Evolutionary conservation across 1,139 yeast genomes (phyloP).

Genomic region (Pichia sorboxylosa): DNA sequence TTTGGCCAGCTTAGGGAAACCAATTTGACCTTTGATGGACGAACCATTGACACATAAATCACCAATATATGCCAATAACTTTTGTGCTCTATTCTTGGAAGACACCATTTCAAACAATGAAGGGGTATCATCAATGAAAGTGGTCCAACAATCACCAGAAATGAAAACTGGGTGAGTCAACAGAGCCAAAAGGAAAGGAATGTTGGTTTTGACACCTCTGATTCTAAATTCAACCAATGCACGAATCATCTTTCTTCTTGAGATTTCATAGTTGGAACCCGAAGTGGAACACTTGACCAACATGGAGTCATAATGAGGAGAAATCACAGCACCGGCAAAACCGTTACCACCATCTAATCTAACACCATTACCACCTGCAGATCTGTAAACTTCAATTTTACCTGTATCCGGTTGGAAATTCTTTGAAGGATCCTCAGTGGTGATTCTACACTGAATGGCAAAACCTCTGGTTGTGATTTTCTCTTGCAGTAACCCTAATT

Average conservation of each 20-base stretch:
- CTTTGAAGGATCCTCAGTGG: constrained; percentile 95
- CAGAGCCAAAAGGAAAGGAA: constrained; percentile 89
- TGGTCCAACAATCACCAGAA: constrained; percentile 90
- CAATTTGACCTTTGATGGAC: constrained; percentile 89
- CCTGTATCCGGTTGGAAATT: constrained; percentile 99
- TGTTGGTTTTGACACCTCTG: constrained; percentile 97
- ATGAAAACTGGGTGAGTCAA: constrained; percentile 88
- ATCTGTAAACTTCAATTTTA: constrained; percentile 93
- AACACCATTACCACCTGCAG: constrained; percentile 99
- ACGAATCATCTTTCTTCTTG: constrained; percentile 94
- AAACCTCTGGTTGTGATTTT: constrained; percentile 93
- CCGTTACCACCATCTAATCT: constrained; percentile 99
- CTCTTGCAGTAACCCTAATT: constrained; percentile 86
- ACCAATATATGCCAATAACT: constrained; percentile 76
- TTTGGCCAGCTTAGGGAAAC: constrained; percentile 68
- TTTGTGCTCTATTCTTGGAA: constrained; percentile 95
- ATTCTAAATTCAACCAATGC: constrained; percentile 94
- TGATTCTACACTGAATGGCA: constrained; percentile 98
- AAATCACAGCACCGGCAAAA: constrained; percentile 94
- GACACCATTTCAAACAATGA: constrained; percentile 87
- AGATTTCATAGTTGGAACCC: constrained; percentile 92
- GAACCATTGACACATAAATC: constrained; percentile 94
- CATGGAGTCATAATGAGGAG: constrained; percentile 98
- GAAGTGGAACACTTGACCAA: constrained; percentile 94
- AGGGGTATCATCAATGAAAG: constrained; percentile 97